A percentile compares a stretch with the other conserved stretches of the same genome.
Conservation (phyloP, 2,329 filamentous ascomycete species). For the Colletotrichum shisoi region DNA sequence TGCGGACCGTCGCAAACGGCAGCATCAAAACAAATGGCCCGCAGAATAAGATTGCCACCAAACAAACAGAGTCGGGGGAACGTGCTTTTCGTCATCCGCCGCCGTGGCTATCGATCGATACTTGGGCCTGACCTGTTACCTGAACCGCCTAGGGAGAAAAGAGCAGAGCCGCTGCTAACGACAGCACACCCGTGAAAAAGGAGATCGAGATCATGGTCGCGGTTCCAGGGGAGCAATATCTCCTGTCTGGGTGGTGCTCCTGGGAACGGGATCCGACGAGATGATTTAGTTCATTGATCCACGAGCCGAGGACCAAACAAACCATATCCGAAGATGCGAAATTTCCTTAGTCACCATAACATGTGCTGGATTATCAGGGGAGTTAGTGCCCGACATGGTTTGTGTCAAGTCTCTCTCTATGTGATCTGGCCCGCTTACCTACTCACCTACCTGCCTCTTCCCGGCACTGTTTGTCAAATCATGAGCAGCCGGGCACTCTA, state of each 20-base stretch:
- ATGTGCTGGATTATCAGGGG: neutral
- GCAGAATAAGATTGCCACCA: constrained; percentile 32
- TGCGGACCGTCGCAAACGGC: constrained; percentile 20
- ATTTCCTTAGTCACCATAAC: neutral
- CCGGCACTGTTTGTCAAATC: neutral
- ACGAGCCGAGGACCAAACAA: neutral
- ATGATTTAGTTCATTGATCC: neutral
- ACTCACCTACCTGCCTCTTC: neutral
- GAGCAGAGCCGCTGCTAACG: constrained; percentile 2
- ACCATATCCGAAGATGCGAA: neutral
- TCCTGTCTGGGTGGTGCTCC: neutral
- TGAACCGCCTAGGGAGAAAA: neutral
- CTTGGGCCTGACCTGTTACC: too few species aligned
- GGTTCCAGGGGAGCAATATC: neutral
- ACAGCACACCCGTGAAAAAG: neutral
- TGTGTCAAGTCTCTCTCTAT: neutral
- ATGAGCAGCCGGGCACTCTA: constrained; percentile 7
- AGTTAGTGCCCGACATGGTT: neutral
- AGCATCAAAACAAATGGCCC: constrained; percentile 32
- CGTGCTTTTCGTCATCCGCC: constrained; percentile 31
- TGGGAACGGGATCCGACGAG: neutral
- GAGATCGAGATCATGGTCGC: constrained; percentile 29
- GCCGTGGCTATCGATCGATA: neutral
- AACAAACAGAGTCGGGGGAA: constrained; percentile 36
- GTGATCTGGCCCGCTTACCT: neutral